phyloP scores from a whole-genome alignment of 1,284 basidiomycete genomes.

The Amylostereum areolatum region DNA sequence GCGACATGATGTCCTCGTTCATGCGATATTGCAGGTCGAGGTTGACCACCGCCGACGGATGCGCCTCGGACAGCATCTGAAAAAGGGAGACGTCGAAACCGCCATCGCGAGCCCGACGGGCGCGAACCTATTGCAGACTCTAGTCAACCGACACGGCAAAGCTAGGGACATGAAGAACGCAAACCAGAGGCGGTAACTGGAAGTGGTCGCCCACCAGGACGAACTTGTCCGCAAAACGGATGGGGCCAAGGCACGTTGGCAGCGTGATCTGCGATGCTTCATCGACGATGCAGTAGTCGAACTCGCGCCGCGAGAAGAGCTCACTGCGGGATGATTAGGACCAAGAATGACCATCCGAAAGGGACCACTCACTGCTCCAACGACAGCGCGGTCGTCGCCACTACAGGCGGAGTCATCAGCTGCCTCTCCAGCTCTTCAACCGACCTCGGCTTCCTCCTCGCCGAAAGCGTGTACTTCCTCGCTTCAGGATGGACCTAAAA shows the following conservation, averaged over 20 bases:
- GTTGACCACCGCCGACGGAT: constrained; percentile 79
- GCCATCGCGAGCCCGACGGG: constrained; percentile 70
- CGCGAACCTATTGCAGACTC: constrained; percentile 33
- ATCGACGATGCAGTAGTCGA: constrained; percentile 98
- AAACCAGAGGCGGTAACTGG: constrained; percentile 89
- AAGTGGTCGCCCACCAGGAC: constrained; percentile 96
- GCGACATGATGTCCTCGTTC: constrained; percentile 93
- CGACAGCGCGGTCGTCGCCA: constrained; percentile 92
- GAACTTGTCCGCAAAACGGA: constrained; percentile 87
- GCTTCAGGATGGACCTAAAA: constrained; percentile 75
- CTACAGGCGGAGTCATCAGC: constrained; percentile 83
- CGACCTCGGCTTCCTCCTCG: constrained; percentile 47
- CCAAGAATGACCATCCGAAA: neutral
- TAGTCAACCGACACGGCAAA: no score
- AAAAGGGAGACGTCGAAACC: constrained; percentile 92
- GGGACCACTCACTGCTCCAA: constrained; percentile 76
- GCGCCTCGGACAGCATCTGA: constrained; percentile 78
- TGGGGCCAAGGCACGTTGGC: constrained; percentile 90
- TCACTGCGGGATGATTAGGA: constrained; percentile 44
- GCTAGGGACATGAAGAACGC: no score
- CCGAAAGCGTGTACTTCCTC: constrained; percentile 63
- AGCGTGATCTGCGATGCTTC: constrained; percentile 98
- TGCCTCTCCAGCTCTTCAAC: constrained; percentile 77
- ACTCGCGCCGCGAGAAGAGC: constrained; percentile 77
- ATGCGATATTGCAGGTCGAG: constrained; percentile 91